Evolutionary conservation across 305 asterid species (phyloP), one percentile per base, ranked within the genome.

Genomic region (Galium porrigens): DNA sequence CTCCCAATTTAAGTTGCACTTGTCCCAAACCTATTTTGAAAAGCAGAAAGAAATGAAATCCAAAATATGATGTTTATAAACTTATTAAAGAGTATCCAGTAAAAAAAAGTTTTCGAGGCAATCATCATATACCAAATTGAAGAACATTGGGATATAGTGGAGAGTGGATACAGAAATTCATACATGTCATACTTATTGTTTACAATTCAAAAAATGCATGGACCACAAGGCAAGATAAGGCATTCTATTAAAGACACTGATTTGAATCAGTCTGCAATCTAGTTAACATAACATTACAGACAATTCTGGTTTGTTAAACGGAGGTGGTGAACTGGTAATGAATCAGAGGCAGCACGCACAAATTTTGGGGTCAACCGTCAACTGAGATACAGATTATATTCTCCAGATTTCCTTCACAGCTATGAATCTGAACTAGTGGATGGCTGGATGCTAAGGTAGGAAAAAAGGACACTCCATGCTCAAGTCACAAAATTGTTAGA

Each of bases 1-100:
- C 97, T 63, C 99, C 99, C 81, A 92, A 75, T 80, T 92, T 92
- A 82, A 89, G 80, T 72, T 92, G 99, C 63, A 92, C 99, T 83
- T 92, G 99, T 62, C 96, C 99, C 77, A 92, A 67, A 42, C 99
- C 99, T 92, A 77, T 72, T 51, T 74, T 74, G 72, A 66, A 54
- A 55, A 68, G 53, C 61, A 32, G 64, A 37, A 37, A n/a, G 57
- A 25, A 30, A 37, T 18, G 14, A 29, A 17, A 51, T 52, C 0
- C 25, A 3, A 36, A 60, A 68, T 32, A 44, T 30, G 10, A 32
- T 34, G 17, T 37, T 2, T 34, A 46, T 22, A 22, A 22, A 22
- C 22, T 22, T 22, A 22, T 22, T 22, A 22, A 0, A 22, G 22
- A 22, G 7, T 7, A 51, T 18, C 17, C 44, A 33, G 17, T 51